phyloP scores from a whole-genome alignment of 139 green algal species.

The Ostreobium quekettii region DNA sequence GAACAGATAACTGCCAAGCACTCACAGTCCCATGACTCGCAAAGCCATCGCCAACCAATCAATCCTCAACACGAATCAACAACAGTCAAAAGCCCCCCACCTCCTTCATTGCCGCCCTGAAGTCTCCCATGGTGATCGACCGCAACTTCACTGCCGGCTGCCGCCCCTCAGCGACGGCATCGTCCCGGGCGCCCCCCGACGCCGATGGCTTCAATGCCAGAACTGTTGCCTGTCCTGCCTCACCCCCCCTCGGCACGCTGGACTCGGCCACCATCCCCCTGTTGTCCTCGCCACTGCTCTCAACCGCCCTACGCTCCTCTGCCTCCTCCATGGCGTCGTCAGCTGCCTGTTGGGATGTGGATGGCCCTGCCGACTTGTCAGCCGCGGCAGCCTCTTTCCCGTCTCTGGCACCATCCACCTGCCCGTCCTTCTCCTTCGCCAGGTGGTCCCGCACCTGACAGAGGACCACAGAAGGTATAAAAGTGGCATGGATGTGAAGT shows the following conservation, averaged over 20 bases:
- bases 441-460: no score
- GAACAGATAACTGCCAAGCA: no score
- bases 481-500: no score
- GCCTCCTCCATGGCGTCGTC: neutral
- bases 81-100: no score
- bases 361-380: constrained; percentile 23
- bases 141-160: constrained; percentile 29
- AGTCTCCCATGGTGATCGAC: constrained; percentile 47
- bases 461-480: no score
- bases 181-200: neutral
- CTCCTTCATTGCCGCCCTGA: constrained; percentile 48
- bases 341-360: neutral
- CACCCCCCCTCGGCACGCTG: neutral
- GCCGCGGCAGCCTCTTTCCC: no score
- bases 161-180: neutral
- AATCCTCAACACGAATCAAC: no score
- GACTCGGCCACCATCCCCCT: neutral
- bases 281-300: neutral
- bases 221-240: neutral
- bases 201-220: constrained; percentile 5
- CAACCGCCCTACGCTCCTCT: neutral
- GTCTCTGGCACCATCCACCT: no score
- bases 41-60: no score
- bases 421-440: no score
- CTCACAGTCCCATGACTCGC: no score